These are phyloP conservation scores for Xylariaceae sp. DNA, from an alignment of 2,329 filamentous ascomycete species.

Conservation along the genomic window DNA sequence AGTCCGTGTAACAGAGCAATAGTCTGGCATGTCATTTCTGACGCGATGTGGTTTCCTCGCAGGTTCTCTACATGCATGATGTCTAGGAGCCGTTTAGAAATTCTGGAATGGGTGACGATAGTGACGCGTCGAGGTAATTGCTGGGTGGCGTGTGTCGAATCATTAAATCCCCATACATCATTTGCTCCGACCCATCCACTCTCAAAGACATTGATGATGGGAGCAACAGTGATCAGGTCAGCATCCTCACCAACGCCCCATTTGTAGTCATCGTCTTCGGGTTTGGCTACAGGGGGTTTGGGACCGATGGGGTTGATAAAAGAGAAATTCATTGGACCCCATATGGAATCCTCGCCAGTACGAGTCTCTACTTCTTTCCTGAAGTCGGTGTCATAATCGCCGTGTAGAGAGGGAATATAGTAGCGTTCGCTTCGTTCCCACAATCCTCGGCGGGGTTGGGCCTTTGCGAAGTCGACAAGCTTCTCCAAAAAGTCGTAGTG, in stretches of 20 bases:
- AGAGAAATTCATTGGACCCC: conserved; percentile 61
- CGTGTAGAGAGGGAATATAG: conserved; percentile 67
- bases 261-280: conserved; percentile 62
- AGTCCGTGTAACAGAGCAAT: conserved; percentile 72
- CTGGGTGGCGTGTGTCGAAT: conserved; percentile 43
- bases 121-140: conserved; percentile 68
- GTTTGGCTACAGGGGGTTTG: conserved; percentile 54
- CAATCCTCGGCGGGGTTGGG: conserved; percentile 66
- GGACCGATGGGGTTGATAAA: conserved; percentile 61
- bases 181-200: conserved; percentile 70
- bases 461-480: conserved; percentile 57
- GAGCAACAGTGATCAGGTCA: conserved; percentile 69
- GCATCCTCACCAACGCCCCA: conserved; percentile 77
- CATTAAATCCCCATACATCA: conserved; percentile 64
- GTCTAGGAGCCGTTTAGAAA: conserved; percentile 67
- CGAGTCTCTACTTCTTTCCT: conserved; percentile 57
- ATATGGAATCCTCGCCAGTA: conserved; percentile 54
- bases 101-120: conserved; percentile 72
- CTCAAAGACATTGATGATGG: conserved; percentile 71
- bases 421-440: conserved; percentile 72
- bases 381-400: conserved; percentile 64
- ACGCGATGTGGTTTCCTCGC: conserved; percentile 69
- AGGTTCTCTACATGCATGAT: conserved; percentile 76
- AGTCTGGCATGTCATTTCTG: conserved; percentile 75
- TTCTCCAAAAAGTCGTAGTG: conserved; percentile 75